phyloP scores from a whole-genome alignment of 768 basidiomycete genomes.

The Asterophora parasitica region DNA sequence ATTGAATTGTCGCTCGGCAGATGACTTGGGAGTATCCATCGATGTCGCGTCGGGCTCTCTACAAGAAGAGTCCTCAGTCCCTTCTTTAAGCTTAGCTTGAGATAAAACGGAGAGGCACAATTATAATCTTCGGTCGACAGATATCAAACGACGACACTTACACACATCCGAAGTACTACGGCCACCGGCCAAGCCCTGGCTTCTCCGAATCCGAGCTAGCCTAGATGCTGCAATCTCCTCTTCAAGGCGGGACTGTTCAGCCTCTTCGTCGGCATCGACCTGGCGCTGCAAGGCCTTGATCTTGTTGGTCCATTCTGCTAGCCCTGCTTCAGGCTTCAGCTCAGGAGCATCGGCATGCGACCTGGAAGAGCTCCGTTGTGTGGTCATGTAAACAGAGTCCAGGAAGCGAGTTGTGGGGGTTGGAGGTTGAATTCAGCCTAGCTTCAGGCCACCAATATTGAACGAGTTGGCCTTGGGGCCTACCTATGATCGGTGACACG shows the following conservation, averaged over 20 bases:
- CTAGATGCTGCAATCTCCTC: constrained; percentile 58
- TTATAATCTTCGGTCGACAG: not conserved
- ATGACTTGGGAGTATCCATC: constrained; percentile 21
- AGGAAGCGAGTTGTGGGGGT: not conserved
- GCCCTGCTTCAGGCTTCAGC: constrained; percentile 54
- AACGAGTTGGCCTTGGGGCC: not conserved
- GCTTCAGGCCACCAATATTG: not conserved
- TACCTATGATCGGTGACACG: too few relatives aligned
- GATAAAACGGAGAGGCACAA: not conserved
- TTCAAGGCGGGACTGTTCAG: constrained; percentile 65
- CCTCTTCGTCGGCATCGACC: constrained; percentile 77
- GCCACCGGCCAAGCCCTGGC: constrained; percentile 36
- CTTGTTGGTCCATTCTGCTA: constrained; percentile 79
- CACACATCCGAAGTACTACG: constrained; percentile 41
- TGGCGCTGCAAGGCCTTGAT: constrained; percentile 78
- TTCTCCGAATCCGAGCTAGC: constrained; percentile 44
- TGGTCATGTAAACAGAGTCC: constrained; percentile 6
- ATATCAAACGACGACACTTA: constrained; percentile 27
- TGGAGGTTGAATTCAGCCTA: not conserved
- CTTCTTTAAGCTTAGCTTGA: constrained; percentile 9
- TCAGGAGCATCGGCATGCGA: constrained; percentile 32
- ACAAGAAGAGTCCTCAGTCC: not conserved
- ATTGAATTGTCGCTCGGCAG: constrained; percentile 33
- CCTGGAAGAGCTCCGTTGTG: constrained; percentile 2
- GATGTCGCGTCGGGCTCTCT: constrained; percentile 9